Conservation (phyloP, 2,329 filamentous ascomycete species). For the Aspergillus unguis region DNA sequence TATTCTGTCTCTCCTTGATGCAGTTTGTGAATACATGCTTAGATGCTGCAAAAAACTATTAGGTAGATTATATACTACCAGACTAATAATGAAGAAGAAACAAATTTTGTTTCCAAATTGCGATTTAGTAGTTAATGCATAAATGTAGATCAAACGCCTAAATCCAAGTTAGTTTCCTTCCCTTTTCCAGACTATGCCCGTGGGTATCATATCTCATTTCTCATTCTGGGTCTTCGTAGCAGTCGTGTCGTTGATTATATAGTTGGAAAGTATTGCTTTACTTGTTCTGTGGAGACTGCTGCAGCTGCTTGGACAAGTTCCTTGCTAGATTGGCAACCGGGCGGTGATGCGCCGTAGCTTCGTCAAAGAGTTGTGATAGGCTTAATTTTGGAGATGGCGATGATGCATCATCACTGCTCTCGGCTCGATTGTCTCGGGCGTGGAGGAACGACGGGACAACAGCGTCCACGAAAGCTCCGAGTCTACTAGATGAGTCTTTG, state of each 20-base stretch:
- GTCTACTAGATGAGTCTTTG: neutral
- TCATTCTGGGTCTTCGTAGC: neutral
- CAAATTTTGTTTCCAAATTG: neutral
- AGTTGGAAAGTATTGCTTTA: neutral
- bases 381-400: neutral
- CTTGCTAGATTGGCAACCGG: conserved; percentile 27
- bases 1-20: neutral
- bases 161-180: neutral
- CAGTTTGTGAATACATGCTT: neutral
- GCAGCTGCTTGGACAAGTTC: conserved; percentile 24
- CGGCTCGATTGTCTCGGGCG: neutral
- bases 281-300: conserved; percentile 19
- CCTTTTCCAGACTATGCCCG: neutral
- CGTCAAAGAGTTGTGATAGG: conserved; percentile 20
- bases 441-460: conserved; percentile 11
- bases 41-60: neutral
- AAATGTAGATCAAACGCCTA: neutral
- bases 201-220: neutral
- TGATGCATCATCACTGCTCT: neutral
- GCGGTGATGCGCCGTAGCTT: conserved; percentile 27
- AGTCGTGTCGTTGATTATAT: neutral
- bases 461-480: conserved; percentile 7
- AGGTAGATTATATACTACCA: neutral
- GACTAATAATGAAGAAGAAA: neutral
- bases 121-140: neutral